Evolutionary conservation across 495 filamentous ascomycete genomes (phyloP), one percentile per base, ranked within the genome.

Genomic region (Mycothermus thermophilus): DNA sequence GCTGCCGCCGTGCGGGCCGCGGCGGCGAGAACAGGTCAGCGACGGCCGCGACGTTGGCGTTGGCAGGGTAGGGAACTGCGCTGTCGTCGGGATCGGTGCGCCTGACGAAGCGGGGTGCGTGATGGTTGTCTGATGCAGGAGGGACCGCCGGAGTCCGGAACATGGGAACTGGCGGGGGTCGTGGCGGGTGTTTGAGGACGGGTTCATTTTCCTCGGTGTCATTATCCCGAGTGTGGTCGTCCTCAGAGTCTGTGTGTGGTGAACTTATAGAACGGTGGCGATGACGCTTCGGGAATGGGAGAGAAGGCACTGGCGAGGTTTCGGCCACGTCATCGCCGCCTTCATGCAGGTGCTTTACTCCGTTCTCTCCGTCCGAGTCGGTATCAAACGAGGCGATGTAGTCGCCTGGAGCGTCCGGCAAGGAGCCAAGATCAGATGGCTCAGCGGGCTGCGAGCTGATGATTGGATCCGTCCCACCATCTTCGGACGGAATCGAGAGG

Each of bases 11-110:
- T n/a, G n/a, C n/a, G n/a, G n/a, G n/a, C 4, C 60, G 51, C 20
- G 51, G 57, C 2, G 63, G 63, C 3, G 63, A 67, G 40, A 67
- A 64, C 27, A 51, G 51, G 13, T 63, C 60, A 1, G 34, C 28
- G n/a, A n/a, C n/a, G n/a, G n/a, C n/a, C n/a, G n/a, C n/a, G n/a
- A n/a, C n/a, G n/a, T n/a, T n/a, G n/a, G n/a, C n/a, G n/a, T n/a
- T 0, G 55, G 46, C 3, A 48, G 42, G 19, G 39, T 30, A 7
- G 30, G n/a, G 10, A 38, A 18, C 13, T 43, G 35, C 37, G 39
- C 11, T 23, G 18, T n/a, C 29, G 30, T 12, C n/a, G n/a, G 12
- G 5, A 8, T n/a, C 7, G 28, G 16, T 3, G 28, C 8, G 3
- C 6, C 12, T 11, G 16, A 4, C 5, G 28, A 14, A 11, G 16